Percentiles rank a stretch among this genome's conserved stretches.
Conservation (phyloP, 805 yeast species). For the Debaryomyces maramus region DNA sequence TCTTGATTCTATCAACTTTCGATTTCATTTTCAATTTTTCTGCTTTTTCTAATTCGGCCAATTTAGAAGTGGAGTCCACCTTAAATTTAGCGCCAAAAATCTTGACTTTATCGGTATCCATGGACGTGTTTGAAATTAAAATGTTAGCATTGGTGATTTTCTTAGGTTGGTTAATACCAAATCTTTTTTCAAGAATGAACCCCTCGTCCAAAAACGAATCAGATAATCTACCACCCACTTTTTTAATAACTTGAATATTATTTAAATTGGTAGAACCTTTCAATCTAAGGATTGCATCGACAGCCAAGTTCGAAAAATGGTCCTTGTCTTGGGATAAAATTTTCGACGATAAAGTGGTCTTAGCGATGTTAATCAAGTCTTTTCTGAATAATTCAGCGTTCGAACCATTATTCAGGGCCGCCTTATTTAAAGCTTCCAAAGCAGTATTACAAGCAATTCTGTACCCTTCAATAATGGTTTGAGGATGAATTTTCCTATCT, state of each 20-base stretch:
- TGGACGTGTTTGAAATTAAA: constrained; percentile 89
- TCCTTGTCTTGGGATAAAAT: constrained; percentile 94
- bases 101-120: constrained; percentile 97
- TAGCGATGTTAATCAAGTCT: constrained; percentile 85
- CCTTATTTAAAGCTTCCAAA: constrained; percentile 67
- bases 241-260: constrained; percentile 90
- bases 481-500: constrained; percentile 94
- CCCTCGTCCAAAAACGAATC: constrained; percentile 97
- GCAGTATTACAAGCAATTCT: constrained; percentile 90
- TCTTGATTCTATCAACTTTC: constrained; percentile 86
- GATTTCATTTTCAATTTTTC: constrained; percentile 90
- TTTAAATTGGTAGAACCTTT: constrained; percentile 86
- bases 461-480: constrained; percentile 94
- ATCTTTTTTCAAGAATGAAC: constrained; percentile 84
- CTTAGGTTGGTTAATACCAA: constrained; percentile 94
- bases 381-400: constrained; percentile 61
- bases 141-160: constrained; percentile 78
- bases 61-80: constrained; percentile 90
- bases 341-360: constrained; percentile 90
- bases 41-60: constrained; percentile 92
- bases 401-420: constrained; percentile 71
- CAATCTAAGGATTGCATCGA: constrained; percentile 86
- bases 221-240: constrained; percentile 85
- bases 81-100: constrained; percentile 97
- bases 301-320: constrained; percentile 85